Evolutionary conservation across 805 yeast genomes (phyloP).

Genomic region (Ogataea zsoltii): DNA sequence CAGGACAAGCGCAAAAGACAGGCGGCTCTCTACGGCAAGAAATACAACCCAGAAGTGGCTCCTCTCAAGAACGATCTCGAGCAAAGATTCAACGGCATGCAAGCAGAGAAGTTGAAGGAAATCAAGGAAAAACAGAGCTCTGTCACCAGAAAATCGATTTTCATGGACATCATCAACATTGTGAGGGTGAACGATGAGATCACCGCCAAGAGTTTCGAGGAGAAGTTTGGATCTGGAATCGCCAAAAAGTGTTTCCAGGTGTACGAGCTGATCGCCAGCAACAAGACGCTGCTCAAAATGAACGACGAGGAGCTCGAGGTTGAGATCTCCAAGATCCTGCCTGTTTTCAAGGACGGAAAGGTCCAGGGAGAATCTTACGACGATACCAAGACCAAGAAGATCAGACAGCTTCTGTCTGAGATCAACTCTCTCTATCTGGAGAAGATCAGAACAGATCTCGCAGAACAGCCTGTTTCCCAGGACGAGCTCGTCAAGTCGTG

Average conservation of each 20-base stretch:
- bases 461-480: slow-evolving; percentile 28
- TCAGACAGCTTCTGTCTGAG: slow-evolving; percentile 36
- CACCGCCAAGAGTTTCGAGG: slow-evolving; percentile 34
- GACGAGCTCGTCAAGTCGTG: slow-evolving; percentile 40
- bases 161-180: slow-evolving; percentile 42
- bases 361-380: slow-evolving; percentile 30
- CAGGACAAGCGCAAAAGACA: slow-evolving; percentile 43
- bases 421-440: slow-evolving; percentile 34
- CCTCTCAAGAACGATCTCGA: slow-evolving; percentile 15
- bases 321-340: slow-evolving; percentile 48
- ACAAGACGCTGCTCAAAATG: slow-evolving; percentile 25
- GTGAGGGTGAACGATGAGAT: slow-evolving; percentile 25
- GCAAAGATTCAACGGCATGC: slow-evolving; percentile 34
- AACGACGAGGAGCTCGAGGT: slow-evolving; percentile 43
- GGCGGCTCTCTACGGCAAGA: slow-evolving; percentile 31
- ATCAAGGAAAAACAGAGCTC: slow-evolving; percentile 34
- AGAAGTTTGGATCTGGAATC: slow-evolving; percentile 37
- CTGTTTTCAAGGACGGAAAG: slow-evolving; percentile 31
- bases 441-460: slow-evolving; percentile 31
- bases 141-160: slow-evolving; percentile 48
- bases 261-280: slow-evolving; percentile 30
- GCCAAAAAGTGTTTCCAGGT: slow-evolving; percentile 38
- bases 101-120: slow-evolving; percentile 35
- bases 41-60: slow-evolving; percentile 21
- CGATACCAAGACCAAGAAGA: slow-evolving; percentile 33